Evolutionary conservation across 441 rosid species (phyloP).

Genomic region (Adansonia gregorii): DNA sequence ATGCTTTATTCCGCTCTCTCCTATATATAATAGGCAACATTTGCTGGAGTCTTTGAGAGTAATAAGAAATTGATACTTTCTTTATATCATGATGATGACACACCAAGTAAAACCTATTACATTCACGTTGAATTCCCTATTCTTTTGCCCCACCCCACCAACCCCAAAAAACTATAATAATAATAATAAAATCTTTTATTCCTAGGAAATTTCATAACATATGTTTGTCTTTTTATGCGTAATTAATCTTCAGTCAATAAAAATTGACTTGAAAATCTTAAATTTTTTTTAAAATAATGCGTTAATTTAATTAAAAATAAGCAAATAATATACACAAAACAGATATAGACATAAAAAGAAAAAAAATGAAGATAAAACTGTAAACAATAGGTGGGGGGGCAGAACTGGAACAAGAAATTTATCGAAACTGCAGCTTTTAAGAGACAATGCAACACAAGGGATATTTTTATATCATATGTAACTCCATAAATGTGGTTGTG

Average conservation of each 20-base stretch:
- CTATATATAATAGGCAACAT: background rate
- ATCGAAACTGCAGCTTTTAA: background rate
- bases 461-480: background rate
- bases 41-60: background rate
- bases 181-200: background rate
- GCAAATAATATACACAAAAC: no score
- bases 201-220: background rate
- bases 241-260: no score
- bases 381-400: background rate
- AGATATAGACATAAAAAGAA: no score
- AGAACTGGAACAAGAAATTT: background rate
- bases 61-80: background rate
- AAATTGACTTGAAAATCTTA: background rate
- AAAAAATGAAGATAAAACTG: background rate
- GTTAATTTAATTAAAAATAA: background rate
- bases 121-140: background rate
- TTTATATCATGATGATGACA: constrained; percentile 5
- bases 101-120: background rate
- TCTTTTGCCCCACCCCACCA: background rate
- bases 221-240: no score
- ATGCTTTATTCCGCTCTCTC: background rate
- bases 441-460: background rate
- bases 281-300: background rate
- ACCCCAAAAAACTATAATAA: background rate
- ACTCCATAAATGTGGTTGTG: background rate